Evolutionary conservation across 768 basidiomycete genomes (phyloP).

Genomic region (Boletellus emodensis): DNA sequence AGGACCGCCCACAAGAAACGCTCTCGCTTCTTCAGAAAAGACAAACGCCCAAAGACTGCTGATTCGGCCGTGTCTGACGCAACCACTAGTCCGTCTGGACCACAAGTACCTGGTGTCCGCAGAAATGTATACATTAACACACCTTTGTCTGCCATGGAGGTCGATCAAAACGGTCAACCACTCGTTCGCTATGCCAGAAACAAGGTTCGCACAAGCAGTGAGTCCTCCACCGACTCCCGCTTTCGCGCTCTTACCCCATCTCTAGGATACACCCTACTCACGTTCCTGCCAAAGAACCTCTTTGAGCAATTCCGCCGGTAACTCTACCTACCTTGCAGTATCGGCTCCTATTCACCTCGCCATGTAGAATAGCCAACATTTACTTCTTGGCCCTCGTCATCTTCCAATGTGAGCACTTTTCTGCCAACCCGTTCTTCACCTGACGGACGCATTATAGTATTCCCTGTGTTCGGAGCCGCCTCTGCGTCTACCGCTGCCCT

Average conservation of each 20-base stretch:
- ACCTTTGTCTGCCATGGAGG: constrained; percentile 58
- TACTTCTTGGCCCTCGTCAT: constrained; percentile 87
- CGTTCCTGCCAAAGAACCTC: constrained; percentile 91
- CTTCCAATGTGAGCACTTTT: constrained; percentile 56
- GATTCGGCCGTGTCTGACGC: constrained; percentile 30
- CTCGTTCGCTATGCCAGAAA: constrained; percentile 78
- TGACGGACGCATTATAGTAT: constrained; percentile 46
- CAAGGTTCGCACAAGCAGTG: constrained; percentile 92
- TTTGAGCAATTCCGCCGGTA: constrained; percentile 92
- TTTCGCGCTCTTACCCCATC: not conserved
- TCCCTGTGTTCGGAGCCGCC: constrained; percentile 87
- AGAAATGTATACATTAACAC: constrained; percentile 82
- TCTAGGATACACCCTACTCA: constrained; percentile 83
- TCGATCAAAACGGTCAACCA: constrained; percentile 73
- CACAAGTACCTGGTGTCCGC: constrained; percentile 47
- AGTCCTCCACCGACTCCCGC: constrained; percentile 29
- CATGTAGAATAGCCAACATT: constrained; percentile 75
- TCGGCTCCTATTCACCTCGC: not conserved
- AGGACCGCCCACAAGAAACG: constrained; percentile 47
- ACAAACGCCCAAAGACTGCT: constrained; percentile 39
- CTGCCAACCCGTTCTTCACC: not conserved
- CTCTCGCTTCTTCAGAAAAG: constrained; percentile 55
- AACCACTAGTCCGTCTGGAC: not conserved
- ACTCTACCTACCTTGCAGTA: constrained; percentile 14
- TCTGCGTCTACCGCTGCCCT: constrained; percentile 77